These are phyloP conservation scores for Dioscorea dumetorum DNA, from an alignment of 106 monocot genomes.

Conservation along the genomic window DNA sequence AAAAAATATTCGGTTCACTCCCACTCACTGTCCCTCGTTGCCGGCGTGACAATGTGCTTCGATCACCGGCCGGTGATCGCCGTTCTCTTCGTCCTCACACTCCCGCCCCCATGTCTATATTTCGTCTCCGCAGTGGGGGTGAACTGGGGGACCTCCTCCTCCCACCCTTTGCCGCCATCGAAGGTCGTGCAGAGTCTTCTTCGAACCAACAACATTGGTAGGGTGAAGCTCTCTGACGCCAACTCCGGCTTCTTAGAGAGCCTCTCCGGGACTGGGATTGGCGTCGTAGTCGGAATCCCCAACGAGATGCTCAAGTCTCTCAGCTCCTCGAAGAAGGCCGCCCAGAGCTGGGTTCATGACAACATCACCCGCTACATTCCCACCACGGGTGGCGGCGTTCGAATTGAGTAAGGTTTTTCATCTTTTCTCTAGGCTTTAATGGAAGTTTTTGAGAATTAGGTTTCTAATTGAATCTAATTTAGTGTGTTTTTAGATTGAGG, in stretches of 20 bases:
- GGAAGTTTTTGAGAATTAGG: neutral
- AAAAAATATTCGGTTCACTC: neutral
- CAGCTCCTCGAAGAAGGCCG: conserved; percentile 63
- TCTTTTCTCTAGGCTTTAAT: neutral
- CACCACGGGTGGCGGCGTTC: conserved; percentile 27
- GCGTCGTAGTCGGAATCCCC: conserved; percentile 60
- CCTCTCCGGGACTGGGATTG: conserved; percentile 61
- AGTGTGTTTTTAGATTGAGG: too few species aligned
- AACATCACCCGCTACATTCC: conserved; percentile 70
- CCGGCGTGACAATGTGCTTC: conserved; percentile 25
- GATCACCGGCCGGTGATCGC: conserved; percentile 13
- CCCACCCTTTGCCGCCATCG: conserved; percentile 58
- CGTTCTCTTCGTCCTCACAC: conserved; percentile 11
- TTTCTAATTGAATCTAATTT: neutral
- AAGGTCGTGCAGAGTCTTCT: conserved; percentile 59
- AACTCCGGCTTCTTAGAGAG: conserved; percentile 44
- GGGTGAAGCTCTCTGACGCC: conserved; percentile 72
- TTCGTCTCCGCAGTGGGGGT: conserved; percentile 34
- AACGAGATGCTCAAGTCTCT: conserved; percentile 62
- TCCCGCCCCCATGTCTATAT: conserved; percentile 4
- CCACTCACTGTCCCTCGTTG: conserved; percentile 12
- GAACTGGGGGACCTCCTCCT: conserved; percentile 65
- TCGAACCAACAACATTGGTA: conserved; percentile 45
- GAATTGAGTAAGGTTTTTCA: conserved; percentile 50
- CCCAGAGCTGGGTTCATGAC: conserved; percentile 85